These are phyloP conservation scores for Diaporthe longicolla DNA, from an alignment of 2,329 filamentous ascomycete species.

Conservation along the genomic window DNA sequence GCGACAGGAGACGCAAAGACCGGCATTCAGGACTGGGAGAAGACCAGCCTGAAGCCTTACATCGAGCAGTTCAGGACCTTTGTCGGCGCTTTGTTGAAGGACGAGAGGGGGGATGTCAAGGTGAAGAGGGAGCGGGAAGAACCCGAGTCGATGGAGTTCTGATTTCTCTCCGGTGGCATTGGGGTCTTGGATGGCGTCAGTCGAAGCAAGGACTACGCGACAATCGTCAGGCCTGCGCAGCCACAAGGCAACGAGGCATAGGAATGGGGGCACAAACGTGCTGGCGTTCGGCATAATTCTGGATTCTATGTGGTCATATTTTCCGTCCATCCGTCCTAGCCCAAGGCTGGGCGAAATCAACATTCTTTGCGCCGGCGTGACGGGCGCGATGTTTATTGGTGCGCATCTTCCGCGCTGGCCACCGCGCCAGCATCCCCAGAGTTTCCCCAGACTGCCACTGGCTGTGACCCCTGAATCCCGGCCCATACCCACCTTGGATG, in stretches of 20 bases:
- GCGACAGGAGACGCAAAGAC: slow-evolving; percentile 57
- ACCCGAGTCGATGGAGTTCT: slow-evolving; percentile 67
- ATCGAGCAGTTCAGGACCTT: slow-evolving; percentile 90
- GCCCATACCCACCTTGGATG: slow-evolving; percentile 20
- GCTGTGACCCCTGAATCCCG: slow-evolving; percentile 34
- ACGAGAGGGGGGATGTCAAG: slow-evolving; percentile 69
- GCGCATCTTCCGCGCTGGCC: slow-evolving; percentile 37
- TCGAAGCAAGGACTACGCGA: neutral
- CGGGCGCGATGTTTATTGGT: slow-evolving; percentile 37
- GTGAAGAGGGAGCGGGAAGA: slow-evolving; percentile 71
- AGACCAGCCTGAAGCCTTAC: slow-evolving; percentile 94
- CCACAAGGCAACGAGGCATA: neutral
- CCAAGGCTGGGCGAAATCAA: slow-evolving; percentile 26
- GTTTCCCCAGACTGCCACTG: slow-evolving; percentile 39
- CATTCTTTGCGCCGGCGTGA: slow-evolving; percentile 7
- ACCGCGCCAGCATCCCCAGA: slow-evolving; percentile 32
- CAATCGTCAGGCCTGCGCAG: neutral
- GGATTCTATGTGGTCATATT: slow-evolving; percentile 39
- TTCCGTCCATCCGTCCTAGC: slow-evolving; percentile 37
- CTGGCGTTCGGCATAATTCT: slow-evolving; percentile 39
- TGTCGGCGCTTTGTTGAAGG: slow-evolving; percentile 83
- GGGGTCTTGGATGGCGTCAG: neutral
- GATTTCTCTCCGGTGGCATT: slow-evolving; percentile 39
- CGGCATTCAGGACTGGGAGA: slow-evolving; percentile 87
- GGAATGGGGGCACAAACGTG: neutral